phyloP scores from a whole-genome alignment of 306 rosid species.

The Comarum palustre region DNA sequence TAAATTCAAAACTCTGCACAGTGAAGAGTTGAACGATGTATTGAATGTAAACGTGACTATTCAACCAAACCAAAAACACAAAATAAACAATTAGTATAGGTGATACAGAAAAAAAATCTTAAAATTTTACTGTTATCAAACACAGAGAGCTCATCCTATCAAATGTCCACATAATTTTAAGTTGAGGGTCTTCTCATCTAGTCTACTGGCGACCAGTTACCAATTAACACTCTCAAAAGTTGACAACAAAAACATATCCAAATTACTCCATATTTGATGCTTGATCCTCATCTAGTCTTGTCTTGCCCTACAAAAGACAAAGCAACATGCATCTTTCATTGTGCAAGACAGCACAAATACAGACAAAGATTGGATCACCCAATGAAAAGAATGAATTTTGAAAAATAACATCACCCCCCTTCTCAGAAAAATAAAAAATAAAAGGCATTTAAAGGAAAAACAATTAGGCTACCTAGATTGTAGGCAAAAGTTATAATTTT shows the following conservation, averaged over 20 bases:
- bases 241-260: constrained; percentile 46
- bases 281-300: constrained; percentile 81
- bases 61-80: background rate
- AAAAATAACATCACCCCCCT: constrained; percentile 21
- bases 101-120: constrained; percentile 6
- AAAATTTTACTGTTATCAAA: background rate
- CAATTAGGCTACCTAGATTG: background rate
- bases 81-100: constrained; percentile 8
- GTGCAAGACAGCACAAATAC: constrained; percentile 44
- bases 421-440: constrained; percentile 4
- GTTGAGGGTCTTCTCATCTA: constrained; percentile 31
- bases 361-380: constrained; percentile 29
- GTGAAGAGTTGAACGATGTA: background rate
- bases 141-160: no score
- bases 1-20: background rate
- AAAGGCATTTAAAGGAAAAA: background rate
- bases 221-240: constrained; percentile 37
- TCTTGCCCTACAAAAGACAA: constrained; percentile 79
- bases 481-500: background rate
- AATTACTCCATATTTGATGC: constrained; percentile 55
- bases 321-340: constrained; percentile 54
- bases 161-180: background rate
- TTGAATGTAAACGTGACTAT: constrained; percentile 12
- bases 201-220: constrained; percentile 38
- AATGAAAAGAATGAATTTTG: constrained; percentile 12